Base-by-base conservation (phyloP, 2,329 filamentous ascomycete species). In the Emergomyces orientalis region DNA sequence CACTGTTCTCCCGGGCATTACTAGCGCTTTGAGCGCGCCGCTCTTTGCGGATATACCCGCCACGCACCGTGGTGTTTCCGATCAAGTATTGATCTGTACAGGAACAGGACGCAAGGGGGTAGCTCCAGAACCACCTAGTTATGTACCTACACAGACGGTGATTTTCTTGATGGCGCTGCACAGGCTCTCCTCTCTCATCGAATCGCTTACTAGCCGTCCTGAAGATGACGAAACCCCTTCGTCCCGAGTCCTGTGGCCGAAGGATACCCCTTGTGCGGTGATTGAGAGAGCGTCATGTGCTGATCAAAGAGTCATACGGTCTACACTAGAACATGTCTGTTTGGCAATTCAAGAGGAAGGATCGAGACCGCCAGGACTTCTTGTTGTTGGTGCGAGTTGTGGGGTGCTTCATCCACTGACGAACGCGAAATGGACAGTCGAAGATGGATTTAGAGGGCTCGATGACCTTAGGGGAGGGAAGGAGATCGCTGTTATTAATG, bases 151-250 rank as follows among this genome's bases (percentile, higher is more conserved):
- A 9, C 84, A 92, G 63, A 97, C 94, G 0, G 89, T 94, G 0
- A 89, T 99, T 3, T 96, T 97, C 67, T 78, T 99, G 57, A 99
- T 99, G 94, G 91, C 91, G 3, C 78, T 99, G 66, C 94, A 99
- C 76, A 84, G 94, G 60, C 86, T 99, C 19, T 79, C 77, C 3
- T 88, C 86, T 0, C 79, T 99, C 1, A 83, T 97, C 0, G 80
- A 81, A 7, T 89, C 89, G 70, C 78, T 99, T 64, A 88, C 78
- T 51, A 62, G 41, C n/a, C 45, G 19, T 14, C 63, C 69, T 2
- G 63, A 65, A 1, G 71, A 69, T 6, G 71, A 71, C 1, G 73
- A 77, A 61, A 65, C 63, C 14, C 56, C 68, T 13, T 66, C 63
- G 7, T 58, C 68, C 7, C 65, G 71, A 32, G 66, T 57, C 5